Percentiles rank a stretch among this genome's conserved stretches.
Evolutionary conservation across 2,329 filamentous ascomycete genomes (phyloP).

Genomic region (Teratosphaeria nubilosa): DNA sequence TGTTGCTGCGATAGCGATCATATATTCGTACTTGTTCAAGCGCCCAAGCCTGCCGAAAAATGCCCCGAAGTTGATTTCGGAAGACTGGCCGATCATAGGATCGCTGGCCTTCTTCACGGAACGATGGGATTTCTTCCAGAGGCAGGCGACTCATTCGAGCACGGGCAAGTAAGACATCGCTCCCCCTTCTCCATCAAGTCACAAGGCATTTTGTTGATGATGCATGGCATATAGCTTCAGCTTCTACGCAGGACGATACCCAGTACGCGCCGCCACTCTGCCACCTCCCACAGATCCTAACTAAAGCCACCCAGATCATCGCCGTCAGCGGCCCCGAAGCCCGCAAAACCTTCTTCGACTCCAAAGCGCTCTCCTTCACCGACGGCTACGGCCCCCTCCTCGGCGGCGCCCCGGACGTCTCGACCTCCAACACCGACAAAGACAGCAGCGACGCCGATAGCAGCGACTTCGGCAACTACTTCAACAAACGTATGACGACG

Average conservation of each 20-base stretch:
- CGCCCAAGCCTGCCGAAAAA: slow-evolving; percentile 16
- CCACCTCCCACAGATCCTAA: not conserved
- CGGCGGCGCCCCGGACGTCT: slow-evolving; percentile 21
- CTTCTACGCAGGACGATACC: slow-evolving; percentile 39
- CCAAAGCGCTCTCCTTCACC: slow-evolving; percentile 32
- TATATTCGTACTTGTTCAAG: slow-evolving; percentile 13
- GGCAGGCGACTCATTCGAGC: slow-evolving; percentile 21
- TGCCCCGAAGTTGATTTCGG: slow-evolving; percentile 12
- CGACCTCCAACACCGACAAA: too few species aligned
- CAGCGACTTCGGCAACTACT: slow-evolving; percentile 13
- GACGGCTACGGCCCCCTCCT: slow-evolving; percentile 32
- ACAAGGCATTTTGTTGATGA: not conserved
- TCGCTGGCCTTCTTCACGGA: slow-evolving; percentile 37
- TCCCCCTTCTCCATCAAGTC: not conserved
- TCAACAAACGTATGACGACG: slow-evolving; percentile 15
- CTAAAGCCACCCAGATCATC: slow-evolving; percentile 15
- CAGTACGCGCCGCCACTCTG: slow-evolving; percentile 17
- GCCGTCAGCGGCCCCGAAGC: slow-evolving; percentile 35
- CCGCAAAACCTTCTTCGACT: slow-evolving; percentile 38
- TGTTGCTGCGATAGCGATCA: slow-evolving; percentile 7
- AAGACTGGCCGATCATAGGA: slow-evolving; percentile 34
- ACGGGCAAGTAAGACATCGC: slow-evolving; percentile 26
- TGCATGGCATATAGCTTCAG: slow-evolving; percentile 27
- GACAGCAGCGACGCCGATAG: slow-evolving; percentile 3
- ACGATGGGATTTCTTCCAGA: slow-evolving; percentile 35